Base-by-base conservation (phyloP, 2,329 filamentous ascomycete species). In the Phyllosticta citribraziliensis region DNA sequence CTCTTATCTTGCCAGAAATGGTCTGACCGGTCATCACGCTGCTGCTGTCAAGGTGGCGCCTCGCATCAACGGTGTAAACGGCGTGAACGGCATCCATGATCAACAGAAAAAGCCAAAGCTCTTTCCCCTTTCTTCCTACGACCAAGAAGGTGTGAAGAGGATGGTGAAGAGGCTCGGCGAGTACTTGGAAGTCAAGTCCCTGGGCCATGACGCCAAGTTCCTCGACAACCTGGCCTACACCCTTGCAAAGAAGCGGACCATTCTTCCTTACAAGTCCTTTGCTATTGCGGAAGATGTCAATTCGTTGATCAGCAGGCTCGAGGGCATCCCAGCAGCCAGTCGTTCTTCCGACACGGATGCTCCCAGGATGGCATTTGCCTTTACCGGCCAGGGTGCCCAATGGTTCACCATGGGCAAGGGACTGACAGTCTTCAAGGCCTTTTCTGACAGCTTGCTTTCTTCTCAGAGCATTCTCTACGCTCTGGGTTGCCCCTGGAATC, bases 351-450 rank as follows among this genome's bases (percentile, higher is more conserved):
- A 60, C 52, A 19, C 33, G 5, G 19, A 47, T 12, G 25, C 24
- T 11, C 57, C 57, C 5, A 14, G 14, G 22, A 14, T 62, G n/a
- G 61, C 51, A n/a, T 64, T 66, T 25, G 66, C 70, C 1, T 72
- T 72, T 63, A 72, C 68, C 1, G 70, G 70, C 1, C 70, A 72
- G 62, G 70, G 70, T 9, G 70, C 70, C 1, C 68, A 70, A 50
- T 72, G 66, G 64, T 56, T 20, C 11, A 55, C 61, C 17, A 63
- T 65, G 61, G 64, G 61, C 17, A 62, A 59, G 52, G 58, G 59
- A 5, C 60, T 65, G 17, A 59, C 54, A 25, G 27, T 52, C 2
- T 61, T 56, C 24, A 19, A 30, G 3, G 17, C 40, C 4, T 61
- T 53, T 24, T 40, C 10, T 17, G 58, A 55, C 19, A 54, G 52